Evolutionary conservation across 371 early-diverging fungal species (phyloP).

Genomic region (Capillidium heterosporum): DNA sequence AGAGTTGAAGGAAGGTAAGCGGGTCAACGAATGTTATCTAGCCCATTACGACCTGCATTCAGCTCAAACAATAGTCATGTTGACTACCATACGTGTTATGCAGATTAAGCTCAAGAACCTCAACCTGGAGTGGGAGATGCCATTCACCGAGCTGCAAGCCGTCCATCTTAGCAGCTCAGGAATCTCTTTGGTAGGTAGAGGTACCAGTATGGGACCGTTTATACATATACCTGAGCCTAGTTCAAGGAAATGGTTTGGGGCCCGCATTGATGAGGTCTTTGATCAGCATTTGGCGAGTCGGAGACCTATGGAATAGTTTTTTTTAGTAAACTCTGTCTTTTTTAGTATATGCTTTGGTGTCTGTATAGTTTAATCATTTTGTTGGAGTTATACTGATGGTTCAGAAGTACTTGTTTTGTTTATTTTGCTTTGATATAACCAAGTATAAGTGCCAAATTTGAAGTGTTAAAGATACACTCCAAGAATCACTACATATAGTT

Average conservation of each 20-base stretch:
- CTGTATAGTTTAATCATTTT: too few species aligned
- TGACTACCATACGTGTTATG: neutral
- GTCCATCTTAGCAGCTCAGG: neutral
- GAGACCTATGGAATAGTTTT: neutral
- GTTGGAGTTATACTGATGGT: too few species aligned
- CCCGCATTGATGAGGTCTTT: slow-evolving; percentile 1
- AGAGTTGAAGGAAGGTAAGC: slow-evolving; percentile 60
- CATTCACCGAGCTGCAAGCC: slow-evolving; percentile 1
- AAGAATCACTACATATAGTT: too few species aligned
- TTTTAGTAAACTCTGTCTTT: neutral
- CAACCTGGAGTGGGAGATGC: slow-evolving; percentile 5
- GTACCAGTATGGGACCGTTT: neutral
- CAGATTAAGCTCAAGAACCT: neutral
- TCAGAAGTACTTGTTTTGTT: too few species aligned
- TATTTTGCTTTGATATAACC: too few species aligned
- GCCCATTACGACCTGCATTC: slow-evolving; percentile 31
- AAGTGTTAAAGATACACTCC: too few species aligned
- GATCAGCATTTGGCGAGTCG: neutral
- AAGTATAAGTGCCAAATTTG: too few species aligned
- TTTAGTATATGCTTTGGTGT: too few species aligned
- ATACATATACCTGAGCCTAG: neutral
- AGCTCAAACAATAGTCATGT: slow-evolving; percentile 1
- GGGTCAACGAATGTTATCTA: slow-evolving; percentile 68
- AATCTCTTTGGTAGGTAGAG: neutral
- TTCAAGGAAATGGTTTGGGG: neutral